Base-by-base conservation (phyloP, 1,139 yeast genomes). In the Nakaseomyces uthaithaninus region DNA sequence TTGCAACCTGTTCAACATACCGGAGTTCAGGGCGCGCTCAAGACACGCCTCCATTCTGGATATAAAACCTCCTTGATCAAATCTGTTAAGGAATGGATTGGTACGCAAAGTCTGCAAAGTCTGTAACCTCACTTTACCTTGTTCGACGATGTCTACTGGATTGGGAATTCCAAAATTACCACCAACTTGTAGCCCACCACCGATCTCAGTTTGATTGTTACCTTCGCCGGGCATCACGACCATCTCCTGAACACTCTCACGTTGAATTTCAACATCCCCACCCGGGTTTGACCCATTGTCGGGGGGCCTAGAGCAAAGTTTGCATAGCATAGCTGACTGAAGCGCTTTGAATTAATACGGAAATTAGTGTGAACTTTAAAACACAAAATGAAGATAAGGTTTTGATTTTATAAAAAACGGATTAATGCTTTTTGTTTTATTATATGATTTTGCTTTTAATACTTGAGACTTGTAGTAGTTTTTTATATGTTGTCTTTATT, bases 261-360 rank as follows among this genome's bases (percentile, higher is more conserved):
- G 18, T 27, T 27, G 30, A 12, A 27, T 14, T 7, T 25, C 12
- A 25, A 11, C 5, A 4, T 11, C 12, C n/a, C 27, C 15, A 12
- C 17, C 17, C n/a, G n/a, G n/a, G 6, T n/a, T 18, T 12, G 18
- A 16, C 8, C 30, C 17, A 4, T 27, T 18, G 3, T 14, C 17
- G 4, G 17, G 9, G 4, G 11, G 17, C n/a, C n/a, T n/a, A n/a
- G n/a, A 18, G 11, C 30, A 27, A 27, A 27, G 5, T 12, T 27
- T 27, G 30, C 30, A 27, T 27, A 27, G n/a, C 30, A 27, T 27
- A 11, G 10, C 30, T 27, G n/a, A 25, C n/a, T n/a, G n/a, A n/a
- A n/a, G n/a, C n/a, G n/a, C n/a, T n/a, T n/a, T n/a, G n/a, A n/a
- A n/a, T n/a, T n/a, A n/a, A n/a, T n/a, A n/a, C n/a, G n/a, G n/a